Evolutionary conservation across 1,139 yeast genomes (phyloP).

Genomic region (Saccharomycopsis hybrid): DNA sequence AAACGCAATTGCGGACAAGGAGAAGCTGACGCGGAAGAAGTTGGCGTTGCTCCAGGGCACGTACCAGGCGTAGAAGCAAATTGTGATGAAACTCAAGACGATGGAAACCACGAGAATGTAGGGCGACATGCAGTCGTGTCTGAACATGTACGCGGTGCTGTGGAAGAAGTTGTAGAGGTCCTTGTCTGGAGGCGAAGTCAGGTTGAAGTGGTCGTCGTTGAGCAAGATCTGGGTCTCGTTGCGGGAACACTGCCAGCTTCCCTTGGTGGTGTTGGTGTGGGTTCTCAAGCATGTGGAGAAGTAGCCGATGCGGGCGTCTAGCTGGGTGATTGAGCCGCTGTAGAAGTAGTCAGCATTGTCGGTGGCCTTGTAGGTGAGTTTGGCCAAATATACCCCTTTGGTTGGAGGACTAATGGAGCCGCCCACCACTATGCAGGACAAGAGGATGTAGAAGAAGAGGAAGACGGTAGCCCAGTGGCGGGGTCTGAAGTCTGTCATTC

Average conservation of each 20-base stretch:
- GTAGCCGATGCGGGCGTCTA: conserved; percentile 20
- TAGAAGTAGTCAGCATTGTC: conserved; percentile 18
- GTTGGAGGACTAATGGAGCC: conserved; percentile 16
- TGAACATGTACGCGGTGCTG: conserved; percentile 19
- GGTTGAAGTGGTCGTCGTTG: conserved; percentile 14
- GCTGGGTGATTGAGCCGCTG: conserved; percentile 7
- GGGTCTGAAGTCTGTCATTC: conserved; percentile 1
- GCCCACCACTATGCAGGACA: conserved; percentile 20
- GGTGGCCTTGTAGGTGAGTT: conserved; percentile 18
- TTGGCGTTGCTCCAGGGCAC: conserved; percentile 2
- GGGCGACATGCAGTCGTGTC: conserved; percentile 21
- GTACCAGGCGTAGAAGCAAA: conserved; percentile 10
- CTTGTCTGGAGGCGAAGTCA: conserved; percentile 16
- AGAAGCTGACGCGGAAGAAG: conserved; percentile 6
- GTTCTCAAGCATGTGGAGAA: conserved; percentile 18
- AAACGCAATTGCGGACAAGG: conserved; percentile 13
- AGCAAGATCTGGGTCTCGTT: conserved; percentile 14
- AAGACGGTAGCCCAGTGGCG: conserved; percentile 11
- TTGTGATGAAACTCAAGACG: conserved; percentile 14
- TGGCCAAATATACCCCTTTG: conserved; percentile 17
- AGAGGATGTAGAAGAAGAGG: conserved; percentile 17
- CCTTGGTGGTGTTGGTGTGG: conserved; percentile 1
- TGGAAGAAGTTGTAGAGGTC: conserved; percentile 18
- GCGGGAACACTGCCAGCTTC: conserved; percentile 18
- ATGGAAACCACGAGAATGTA: conserved; percentile 20